Percentiles rank a stretch among this genome's conserved stretches.
phyloP scores from a whole-genome alignment of 306 rosid genomes.

The Aeschynomene evenia region DNA sequence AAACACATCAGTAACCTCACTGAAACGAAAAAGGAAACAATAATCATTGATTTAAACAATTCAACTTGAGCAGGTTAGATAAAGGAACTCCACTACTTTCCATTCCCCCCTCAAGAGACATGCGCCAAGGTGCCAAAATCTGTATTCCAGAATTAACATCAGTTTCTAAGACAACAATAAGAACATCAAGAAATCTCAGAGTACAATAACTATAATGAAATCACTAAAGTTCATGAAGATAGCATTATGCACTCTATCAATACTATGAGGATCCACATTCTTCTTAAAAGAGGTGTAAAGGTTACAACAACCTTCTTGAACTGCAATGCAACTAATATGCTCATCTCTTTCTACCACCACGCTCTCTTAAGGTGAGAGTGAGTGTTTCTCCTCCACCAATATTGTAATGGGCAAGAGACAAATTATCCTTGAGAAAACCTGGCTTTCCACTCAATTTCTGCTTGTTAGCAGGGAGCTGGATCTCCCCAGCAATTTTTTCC shows the following conservation, averaged over 20 bases:
- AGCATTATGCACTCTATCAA: slow-evolving; percentile 33
- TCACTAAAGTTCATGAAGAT: slow-evolving; percentile 34
- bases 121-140: slow-evolving; percentile 53
- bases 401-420: slow-evolving; percentile 91
- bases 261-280: slow-evolving; percentile 35
- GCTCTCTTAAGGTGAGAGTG: slow-evolving; percentile 80
- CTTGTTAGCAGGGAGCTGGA: slow-evolving; percentile 96
- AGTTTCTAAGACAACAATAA: slow-evolving; percentile 36
- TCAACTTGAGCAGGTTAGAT: slow-evolving; percentile 33
- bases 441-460: slow-evolving; percentile 97
- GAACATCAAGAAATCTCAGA: slow-evolving; percentile 26
- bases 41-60: slow-evolving; percentile 28
- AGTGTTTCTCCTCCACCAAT: slow-evolving; percentile 76
- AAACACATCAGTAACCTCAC: slow-evolving; percentile 31
- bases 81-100: slow-evolving; percentile 52
- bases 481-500: slow-evolving; percentile 95
- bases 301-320: slow-evolving; percentile 55
- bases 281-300: slow-evolving; percentile 39
- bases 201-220: slow-evolving; percentile 23
- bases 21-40: slow-evolving; percentile 37
- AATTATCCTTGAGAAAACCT: slow-evolving; percentile 93
- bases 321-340: slow-evolving; percentile 19
- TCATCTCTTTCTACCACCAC: slow-evolving; percentile 98
- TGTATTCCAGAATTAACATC: slow-evolving; percentile 58
- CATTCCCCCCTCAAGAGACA: slow-evolving; percentile 48